These are phyloP conservation scores for Lagenidium sp. DNA, from an alignment of 352 stramenopile species.

Conservation along the genomic window DNA sequence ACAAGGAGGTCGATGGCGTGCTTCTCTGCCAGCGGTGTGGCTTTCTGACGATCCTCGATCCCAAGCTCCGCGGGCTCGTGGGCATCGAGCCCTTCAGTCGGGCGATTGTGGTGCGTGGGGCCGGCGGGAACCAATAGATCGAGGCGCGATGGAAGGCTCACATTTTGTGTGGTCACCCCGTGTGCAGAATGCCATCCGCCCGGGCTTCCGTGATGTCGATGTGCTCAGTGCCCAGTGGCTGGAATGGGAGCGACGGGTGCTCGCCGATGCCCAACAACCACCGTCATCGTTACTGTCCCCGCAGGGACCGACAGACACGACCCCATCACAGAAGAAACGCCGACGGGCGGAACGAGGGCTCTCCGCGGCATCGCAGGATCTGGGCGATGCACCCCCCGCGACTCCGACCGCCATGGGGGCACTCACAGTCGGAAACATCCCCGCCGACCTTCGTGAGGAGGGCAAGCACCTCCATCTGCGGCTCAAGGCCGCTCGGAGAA, in stretches of 20 bases:
- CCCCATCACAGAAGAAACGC: conserved; percentile 1
- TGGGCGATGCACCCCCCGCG: neutral
- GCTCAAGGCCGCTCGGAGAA: conserved; percentile 1
- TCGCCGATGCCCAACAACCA: neutral
- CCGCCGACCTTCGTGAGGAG: conserved; percentile 1
- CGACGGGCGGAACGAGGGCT: no score
- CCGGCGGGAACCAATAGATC: no score
- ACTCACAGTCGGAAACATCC: neutral
- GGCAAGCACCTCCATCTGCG: conserved; percentile 2
- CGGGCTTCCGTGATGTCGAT: neutral
- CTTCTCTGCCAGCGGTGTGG: conserved; percentile 24
- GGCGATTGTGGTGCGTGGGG: conserved; percentile 14
- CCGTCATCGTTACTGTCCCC: no score
- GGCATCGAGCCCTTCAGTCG: conserved; percentile 14
- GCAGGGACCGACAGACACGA: neutral
- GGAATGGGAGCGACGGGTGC: conserved; percentile 5
- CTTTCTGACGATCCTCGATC: conserved; percentile 17
- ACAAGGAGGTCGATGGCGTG: conserved; percentile 9
- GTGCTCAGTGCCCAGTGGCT: conserved; percentile 1
- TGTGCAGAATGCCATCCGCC: neutral
- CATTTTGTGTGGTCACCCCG: no score
- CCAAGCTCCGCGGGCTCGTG: conserved; percentile 11
- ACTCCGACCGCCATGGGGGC: conserved; percentile 1
- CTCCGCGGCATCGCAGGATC: no score
- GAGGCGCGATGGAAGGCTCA: no score